These are phyloP conservation scores for Ophiognomonia clavigignenti-juglandacearum DNA, from an alignment of 2,329 filamentous ascomycete species.

Conservation along the genomic window DNA sequence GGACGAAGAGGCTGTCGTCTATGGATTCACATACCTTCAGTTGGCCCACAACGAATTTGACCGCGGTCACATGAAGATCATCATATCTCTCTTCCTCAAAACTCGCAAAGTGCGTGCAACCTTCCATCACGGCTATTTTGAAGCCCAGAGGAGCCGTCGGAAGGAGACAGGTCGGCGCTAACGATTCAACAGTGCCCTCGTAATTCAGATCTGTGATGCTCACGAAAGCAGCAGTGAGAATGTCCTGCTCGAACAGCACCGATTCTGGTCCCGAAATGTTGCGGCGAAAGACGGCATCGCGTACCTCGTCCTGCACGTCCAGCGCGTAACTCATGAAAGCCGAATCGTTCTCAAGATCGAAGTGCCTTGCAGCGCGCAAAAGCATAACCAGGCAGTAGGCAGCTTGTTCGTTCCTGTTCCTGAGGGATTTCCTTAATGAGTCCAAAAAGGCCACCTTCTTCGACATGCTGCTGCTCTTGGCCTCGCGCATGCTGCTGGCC, in stretches of 20 bases:
- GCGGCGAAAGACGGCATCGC: constrained; percentile 59
- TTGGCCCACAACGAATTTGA: constrained; percentile 52
- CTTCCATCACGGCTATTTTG: constrained; percentile 58
- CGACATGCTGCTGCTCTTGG: constrained; percentile 55
- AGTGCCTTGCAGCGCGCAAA: constrained; percentile 59
- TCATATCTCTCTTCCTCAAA: constrained; percentile 45
- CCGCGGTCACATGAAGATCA: constrained; percentile 49
- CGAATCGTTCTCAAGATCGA: constrained; percentile 57
- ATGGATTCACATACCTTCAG: constrained; percentile 41
- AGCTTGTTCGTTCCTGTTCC: constrained; percentile 61
- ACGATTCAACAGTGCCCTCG: constrained; percentile 50
- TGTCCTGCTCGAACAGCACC: constrained; percentile 54
- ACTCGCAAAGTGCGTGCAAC: constrained; percentile 58
- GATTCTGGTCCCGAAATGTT: constrained; percentile 41
- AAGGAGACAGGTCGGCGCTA: constrained; percentile 53
- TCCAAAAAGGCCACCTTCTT: constrained; percentile 66
- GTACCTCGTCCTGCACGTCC: constrained; percentile 65
- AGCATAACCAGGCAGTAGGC: constrained; percentile 61
- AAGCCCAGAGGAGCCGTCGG: constrained; percentile 53
- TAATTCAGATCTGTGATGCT: constrained; percentile 59
- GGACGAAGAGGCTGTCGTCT: neutral
- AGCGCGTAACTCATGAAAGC: constrained; percentile 62
- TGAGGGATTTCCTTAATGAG: constrained; percentile 55
- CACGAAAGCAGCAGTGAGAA: constrained; percentile 64
- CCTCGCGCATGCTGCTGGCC: constrained; percentile 61